Evolutionary conservation across 1,139 yeast genomes (phyloP).

Genomic region (Diutina neorugosa): DNA sequence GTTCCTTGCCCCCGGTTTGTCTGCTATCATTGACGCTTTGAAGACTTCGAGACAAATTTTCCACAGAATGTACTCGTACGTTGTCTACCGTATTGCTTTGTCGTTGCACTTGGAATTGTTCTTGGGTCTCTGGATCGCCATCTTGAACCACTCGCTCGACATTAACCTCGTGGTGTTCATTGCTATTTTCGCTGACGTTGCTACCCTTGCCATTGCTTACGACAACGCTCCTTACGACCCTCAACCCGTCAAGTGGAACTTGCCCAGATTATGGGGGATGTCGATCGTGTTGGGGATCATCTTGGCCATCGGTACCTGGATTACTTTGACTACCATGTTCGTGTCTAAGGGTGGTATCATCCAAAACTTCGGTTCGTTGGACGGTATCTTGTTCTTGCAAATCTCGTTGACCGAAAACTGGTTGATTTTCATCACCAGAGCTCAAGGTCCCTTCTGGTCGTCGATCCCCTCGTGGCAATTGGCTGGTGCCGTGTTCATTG

Average conservation of each 20-base stretch:
- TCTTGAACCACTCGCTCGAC: conserved; percentile 71
- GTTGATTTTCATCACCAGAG: conserved; percentile 92
- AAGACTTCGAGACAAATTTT: conserved; percentile 92
- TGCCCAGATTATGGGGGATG: conserved; percentile 97
- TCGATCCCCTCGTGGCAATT: conserved; percentile 91
- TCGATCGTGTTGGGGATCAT: conserved; percentile 71
- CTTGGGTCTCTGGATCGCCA: conserved; percentile 91
- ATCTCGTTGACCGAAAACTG: conserved; percentile 90
- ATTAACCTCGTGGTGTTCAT: conserved; percentile 85
- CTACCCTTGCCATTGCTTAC: conserved; percentile 89
- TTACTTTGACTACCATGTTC: conserved; percentile 84
- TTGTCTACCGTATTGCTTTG: conserved; percentile 91
- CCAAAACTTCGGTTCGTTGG: conserved; percentile 88
- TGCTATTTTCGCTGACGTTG: conserved; percentile 94
- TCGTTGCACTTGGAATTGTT: conserved; percentile 86
- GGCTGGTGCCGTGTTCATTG: conserved; percentile 82
- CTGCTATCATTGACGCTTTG: conserved; percentile 88
- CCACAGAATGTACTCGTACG: conserved; percentile 97
- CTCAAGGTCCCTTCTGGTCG: conserved; percentile 93
- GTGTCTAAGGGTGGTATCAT: conserved; percentile 68
- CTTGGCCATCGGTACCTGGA: conserved; percentile 86
- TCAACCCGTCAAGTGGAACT: conserved; percentile 96
- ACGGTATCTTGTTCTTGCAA: conserved; percentile 86
- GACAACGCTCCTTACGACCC: conserved; percentile 97
- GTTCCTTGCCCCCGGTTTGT: conserved; percentile 92